Base-by-base conservation (phyloP, 495 filamentous ascomycete species). In the Hyaloscypha hepaticicola region DNA sequence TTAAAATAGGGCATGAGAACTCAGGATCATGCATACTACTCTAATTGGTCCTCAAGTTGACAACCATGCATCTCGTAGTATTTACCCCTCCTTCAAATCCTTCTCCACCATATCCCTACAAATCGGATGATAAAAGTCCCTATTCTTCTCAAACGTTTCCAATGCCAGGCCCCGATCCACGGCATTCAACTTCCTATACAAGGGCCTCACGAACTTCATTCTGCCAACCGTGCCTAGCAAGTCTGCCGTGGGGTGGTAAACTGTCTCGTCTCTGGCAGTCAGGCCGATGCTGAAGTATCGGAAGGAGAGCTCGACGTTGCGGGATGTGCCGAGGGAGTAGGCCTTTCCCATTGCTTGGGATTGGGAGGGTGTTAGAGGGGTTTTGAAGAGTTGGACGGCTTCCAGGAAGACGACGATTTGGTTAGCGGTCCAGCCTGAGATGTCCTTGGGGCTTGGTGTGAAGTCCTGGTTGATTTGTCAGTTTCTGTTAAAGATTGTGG, bases 201-300 rank as follows among this genome's bases (percentile, higher is more conserved):
- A 75, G 58, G 93, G 90, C 64, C 92, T 82, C 60, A 97, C 92
- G 75, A 94, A 97, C 82, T 99, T 99, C 94, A 99, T 97, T 57
- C 95, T 84, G 5, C 94, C 94, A 66, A 96, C 92, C 19, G 81
- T 81, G 4, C 91, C 89, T 41, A 97, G 79, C 19, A 96, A 79
- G 57, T 91, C 86, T 6, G 87, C 87, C 0, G 91, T 84, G 0
- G 87, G 85, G 45, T 84, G 73, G 67, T 92, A 89, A 2, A 90
- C 80, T 29, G 74, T 83, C 65, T 80, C 74, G 67, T 90, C 88
- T 55, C 85, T 85, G 3, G 92, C 87, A 69, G 83, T 86, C 72
- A 99, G 80, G 2, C 90, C 91, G 27, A 97, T 83, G 59, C 83
- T 80, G 65, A 89, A 87, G 74, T 90, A 97, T 1, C 93, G 83